A percentile compares a stretch with the other conserved stretches of the same genome.
Conservation (phyloP, 306 rosid genomes). For the Ammopiptanthus mongolicus region DNA sequence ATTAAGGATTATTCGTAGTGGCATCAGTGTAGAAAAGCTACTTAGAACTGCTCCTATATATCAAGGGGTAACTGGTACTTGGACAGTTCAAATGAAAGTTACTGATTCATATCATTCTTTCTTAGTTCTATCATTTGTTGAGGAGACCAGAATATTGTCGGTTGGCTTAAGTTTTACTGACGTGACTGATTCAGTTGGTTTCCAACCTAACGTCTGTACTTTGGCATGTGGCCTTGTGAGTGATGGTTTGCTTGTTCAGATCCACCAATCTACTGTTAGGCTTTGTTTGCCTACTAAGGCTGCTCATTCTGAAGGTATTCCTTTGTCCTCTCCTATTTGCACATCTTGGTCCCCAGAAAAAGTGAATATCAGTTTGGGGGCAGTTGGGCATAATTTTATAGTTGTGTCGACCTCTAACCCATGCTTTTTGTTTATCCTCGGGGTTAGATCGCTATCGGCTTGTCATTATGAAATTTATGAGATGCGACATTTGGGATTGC, state of each 20-base stretch:
- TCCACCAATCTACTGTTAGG: slow-evolving; percentile 70
- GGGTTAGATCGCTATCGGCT: slow-evolving; percentile 57
- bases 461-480: slow-evolving; percentile 72
- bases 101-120: slow-evolving; percentile 72
- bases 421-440: slow-evolving; percentile 70
- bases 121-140: slow-evolving; percentile 88
- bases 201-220: slow-evolving; percentile 79
- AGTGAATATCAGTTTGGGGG: slow-evolving; percentile 82
- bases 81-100: slow-evolving; percentile 81
- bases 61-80: slow-evolving; percentile 83
- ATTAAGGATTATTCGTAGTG: slow-evolving; percentile 78
- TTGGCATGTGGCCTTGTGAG: slow-evolving; percentile 82
- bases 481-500: slow-evolving; percentile 67
- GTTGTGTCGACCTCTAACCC: slow-evolving; percentile 95
- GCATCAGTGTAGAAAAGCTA: slow-evolving; percentile 76
- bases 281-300: slow-evolving; percentile 82
- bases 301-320: slow-evolving; percentile 76
- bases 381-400: slow-evolving; percentile 77
- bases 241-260: slow-evolving; percentile 82
- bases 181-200: slow-evolving; percentile 94
- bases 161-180: slow-evolving; percentile 95
- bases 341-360: slow-evolving; percentile 73
- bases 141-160: slow-evolving; percentile 88
- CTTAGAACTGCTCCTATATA: slow-evolving; percentile 73
- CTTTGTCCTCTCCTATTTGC: slow-evolving; percentile 67